These are phyloP conservation scores for Juglanconis oblonga DNA, from an alignment of 2,329 filamentous ascomycete species.

Conservation along the genomic window DNA sequence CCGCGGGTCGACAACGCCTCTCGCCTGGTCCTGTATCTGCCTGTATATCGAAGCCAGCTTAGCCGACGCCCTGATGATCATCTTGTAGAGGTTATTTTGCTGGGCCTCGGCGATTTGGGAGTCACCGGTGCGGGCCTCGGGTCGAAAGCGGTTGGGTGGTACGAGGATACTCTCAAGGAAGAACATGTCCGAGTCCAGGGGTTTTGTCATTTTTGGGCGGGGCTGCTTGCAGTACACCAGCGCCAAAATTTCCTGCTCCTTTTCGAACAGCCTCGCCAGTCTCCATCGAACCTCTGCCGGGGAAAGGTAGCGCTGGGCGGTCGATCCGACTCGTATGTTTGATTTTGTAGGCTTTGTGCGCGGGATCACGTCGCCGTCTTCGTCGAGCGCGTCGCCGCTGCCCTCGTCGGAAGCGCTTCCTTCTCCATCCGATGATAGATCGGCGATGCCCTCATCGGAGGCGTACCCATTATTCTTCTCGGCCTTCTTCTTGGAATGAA, in stretches of 20 bases:
- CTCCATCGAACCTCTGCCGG: conserved; percentile 80
- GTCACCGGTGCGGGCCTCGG: conserved; percentile 77
- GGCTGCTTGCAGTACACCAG: conserved; percentile 82
- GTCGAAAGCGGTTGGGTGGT: conserved; percentile 87
- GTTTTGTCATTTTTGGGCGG: conserved; percentile 50
- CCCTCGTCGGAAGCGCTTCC: conserved; percentile 34
- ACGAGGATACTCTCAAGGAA: conserved; percentile 85
- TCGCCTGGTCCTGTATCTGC: conserved; percentile 17
- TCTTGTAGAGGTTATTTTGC: conserved; percentile 84
- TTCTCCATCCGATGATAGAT: conserved; percentile 50
- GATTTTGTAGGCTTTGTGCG: conserved; percentile 44
- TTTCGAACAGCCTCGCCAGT: conserved; percentile 76
- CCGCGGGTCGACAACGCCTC: conserved; percentile 30
- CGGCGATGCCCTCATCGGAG: conserved; percentile 68
- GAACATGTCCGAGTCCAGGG: conserved; percentile 83
- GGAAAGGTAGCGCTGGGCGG: conserved; percentile 71
- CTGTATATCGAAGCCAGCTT: conserved; percentile 65
- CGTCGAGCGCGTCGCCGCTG: conserved; percentile 45
- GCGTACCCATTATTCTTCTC: conserved; percentile 39
- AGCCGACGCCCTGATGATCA: conserved; percentile 73
- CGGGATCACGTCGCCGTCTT: conserved; percentile 57
- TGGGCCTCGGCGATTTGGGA: conserved; percentile 82
- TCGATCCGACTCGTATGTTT: conserved; percentile 32
- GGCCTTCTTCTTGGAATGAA: conserved; percentile 35
- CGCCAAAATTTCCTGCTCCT: conserved; percentile 78